A percentile compares a stretch with the other conserved stretches of the same genome.
phyloP scores from a whole-genome alignment of 768 basidiomycete species.

The Rhodotorula sphaerocarpa region DNA sequence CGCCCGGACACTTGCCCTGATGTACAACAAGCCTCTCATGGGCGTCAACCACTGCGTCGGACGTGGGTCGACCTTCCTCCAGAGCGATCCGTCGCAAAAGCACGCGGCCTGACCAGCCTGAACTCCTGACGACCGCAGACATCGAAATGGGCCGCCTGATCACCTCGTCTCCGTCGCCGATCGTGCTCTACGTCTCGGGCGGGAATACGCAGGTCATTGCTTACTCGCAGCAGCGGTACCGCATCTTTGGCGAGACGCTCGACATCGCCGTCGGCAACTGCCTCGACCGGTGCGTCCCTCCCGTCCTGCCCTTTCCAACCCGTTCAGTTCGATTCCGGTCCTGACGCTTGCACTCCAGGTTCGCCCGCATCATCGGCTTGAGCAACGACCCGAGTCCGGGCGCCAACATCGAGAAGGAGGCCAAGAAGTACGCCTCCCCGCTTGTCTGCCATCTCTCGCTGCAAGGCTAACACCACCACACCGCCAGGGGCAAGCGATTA shows the following conservation, averaged over 20 bases:
- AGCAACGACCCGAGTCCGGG: slow-evolving; percentile 95
- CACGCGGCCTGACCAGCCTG: too few species aligned
- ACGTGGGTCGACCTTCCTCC: slow-evolving; percentile 52
- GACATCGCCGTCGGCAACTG: slow-evolving; percentile 99
- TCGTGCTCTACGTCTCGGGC: slow-evolving; percentile 95
- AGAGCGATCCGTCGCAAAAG: too few species aligned
- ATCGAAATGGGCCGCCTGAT: slow-evolving; percentile 98
- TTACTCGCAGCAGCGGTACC: slow-evolving; percentile 91
- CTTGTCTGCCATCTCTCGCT: too few species aligned
- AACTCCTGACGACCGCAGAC: too few species aligned
- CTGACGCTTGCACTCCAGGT: slow-evolving; percentile 41
- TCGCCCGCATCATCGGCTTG: slow-evolving; percentile 85
- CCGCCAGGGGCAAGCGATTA: slow-evolving; percentile 66
- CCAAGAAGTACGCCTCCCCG: slow-evolving; percentile 61
- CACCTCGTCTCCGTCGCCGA: slow-evolving; percentile 86
- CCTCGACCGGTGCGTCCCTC: slow-evolving; percentile 59
- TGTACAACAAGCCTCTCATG: slow-evolving; percentile 83
- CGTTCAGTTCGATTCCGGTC: neutral
- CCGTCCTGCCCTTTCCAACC: neutral
- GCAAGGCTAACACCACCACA: too few species aligned
- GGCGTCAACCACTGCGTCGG: slow-evolving; percentile 99
- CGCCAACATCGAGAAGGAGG: slow-evolving; percentile 93
- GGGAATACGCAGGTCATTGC: slow-evolving; percentile 99
- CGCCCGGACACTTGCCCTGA: slow-evolving; percentile 76
- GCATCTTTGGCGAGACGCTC: slow-evolving; percentile 96